These are phyloP conservation scores for Yamadazyma philogaea DNA, from an alignment of 805 yeast genomes.

Conservation along the genomic window DNA sequence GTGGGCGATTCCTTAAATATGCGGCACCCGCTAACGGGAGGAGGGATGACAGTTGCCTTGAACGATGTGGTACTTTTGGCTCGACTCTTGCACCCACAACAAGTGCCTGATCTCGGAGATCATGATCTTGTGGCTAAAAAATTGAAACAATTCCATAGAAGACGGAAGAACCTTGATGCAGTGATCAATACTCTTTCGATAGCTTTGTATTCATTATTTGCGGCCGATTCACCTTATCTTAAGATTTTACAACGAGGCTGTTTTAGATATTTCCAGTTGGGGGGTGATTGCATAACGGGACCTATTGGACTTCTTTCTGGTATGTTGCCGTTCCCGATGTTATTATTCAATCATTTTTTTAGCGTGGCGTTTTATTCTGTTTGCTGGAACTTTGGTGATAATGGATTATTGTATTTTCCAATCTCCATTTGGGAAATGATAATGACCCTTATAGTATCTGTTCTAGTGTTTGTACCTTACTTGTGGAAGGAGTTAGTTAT, in stretches of 20 bases:
- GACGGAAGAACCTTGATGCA: constrained; percentile 74
- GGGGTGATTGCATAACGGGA: constrained; percentile 73
- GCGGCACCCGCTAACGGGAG: constrained; percentile 98
- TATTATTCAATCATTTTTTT: constrained; percentile 81
- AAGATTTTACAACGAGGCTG: constrained; percentile 81
- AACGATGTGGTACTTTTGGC: constrained; percentile 76
- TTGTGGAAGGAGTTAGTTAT: constrained; percentile 48
- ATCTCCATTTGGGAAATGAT: constrained; percentile 68
- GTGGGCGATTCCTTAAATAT: constrained; percentile 93
- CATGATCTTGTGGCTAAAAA: constrained; percentile 53
- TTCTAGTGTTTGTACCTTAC: constrained; percentile 76
- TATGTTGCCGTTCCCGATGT: constrained; percentile 67
- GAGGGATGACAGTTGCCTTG: constrained; percentile 98
- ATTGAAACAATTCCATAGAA: constrained; percentile 65
- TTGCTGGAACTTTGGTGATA: constrained; percentile 58
- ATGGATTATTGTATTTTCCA: constrained; percentile 68
- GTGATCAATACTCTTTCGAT: constrained; percentile 88
- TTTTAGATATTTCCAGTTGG: constrained; percentile 77
- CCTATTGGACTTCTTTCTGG: constrained; percentile 88
- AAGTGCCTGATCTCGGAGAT: constrained; percentile 55
- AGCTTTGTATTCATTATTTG: constrained; percentile 85
- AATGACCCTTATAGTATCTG: constrained; percentile 69
- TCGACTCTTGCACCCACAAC: constrained; percentile 53
- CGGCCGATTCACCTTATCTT: constrained; percentile 72
- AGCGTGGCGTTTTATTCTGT: constrained; percentile 86